Percentiles rank a stretch among this genome's conserved stretches.
Conservation (phyloP, 306 rosid genomes). For the Citrullus mucosospermus region DNA sequence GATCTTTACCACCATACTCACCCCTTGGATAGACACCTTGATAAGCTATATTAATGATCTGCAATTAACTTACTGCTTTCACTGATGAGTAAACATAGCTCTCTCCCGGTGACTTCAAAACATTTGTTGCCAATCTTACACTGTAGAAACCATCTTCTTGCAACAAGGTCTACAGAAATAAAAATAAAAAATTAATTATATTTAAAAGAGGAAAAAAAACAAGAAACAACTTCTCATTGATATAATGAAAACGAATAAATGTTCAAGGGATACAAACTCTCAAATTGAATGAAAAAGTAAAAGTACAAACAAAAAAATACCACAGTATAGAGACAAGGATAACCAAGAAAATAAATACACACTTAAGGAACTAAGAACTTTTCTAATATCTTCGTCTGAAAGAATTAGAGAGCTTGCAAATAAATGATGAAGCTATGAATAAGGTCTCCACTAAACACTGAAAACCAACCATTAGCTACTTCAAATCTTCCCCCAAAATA, state of each 20-base stretch:
- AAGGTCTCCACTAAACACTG: too few relatives aligned
- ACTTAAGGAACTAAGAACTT: not conserved
- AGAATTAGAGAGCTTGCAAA: not conserved
- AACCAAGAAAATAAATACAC: not conserved
- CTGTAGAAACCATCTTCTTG: slow-evolving; percentile 70
- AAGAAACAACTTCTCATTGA: not conserved
- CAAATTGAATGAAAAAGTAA: not conserved
- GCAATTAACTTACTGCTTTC: slow-evolving; percentile 54
- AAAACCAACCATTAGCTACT: not conserved
- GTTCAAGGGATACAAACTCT: not conserved
- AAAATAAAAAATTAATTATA: too few relatives aligned
- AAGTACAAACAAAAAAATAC: too few relatives aligned
- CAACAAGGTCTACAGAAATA: slow-evolving; percentile 42
- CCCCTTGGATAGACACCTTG: not conserved
- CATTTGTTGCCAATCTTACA: slow-evolving; percentile 80
- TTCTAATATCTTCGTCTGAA: not conserved
- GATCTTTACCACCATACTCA: not conserved
- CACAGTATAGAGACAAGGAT: not conserved
- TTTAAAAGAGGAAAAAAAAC: too few relatives aligned
- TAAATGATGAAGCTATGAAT: too few relatives aligned
- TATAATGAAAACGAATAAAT: not conserved
- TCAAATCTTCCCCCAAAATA: not conserved
- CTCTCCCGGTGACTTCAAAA: slow-evolving; percentile 53
- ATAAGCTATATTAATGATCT: not conserved
- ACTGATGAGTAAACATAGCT: slow-evolving; percentile 64